Evolutionary conservation across 208 protist genomes (phyloP), one percentile per base, ranked within the genome.

Genomic region (Trypanosoma platydactyli): DNA sequence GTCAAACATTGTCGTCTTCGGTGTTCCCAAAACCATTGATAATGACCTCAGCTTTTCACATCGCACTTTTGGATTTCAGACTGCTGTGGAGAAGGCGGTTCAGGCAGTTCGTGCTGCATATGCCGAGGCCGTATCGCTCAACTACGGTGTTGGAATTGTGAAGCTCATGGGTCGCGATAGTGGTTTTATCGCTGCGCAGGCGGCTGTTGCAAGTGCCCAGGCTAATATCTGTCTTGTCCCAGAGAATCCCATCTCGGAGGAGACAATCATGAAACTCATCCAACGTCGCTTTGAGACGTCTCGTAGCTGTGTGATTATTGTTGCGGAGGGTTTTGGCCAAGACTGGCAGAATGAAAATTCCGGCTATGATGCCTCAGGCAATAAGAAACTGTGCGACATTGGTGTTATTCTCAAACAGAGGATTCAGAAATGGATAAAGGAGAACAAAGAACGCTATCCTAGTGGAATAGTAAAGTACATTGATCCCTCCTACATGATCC

Each of bases 401-500:
- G 96, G 95, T 71, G 59, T 84, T 24, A 74, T 96, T 27, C 78
- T 98, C 9, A 95, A 87, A 74, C 81, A 97, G 70, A 71, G 71
- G 57, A 77, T 98, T 57, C 75, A 91, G 64, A 71, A 79, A 58
- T 88, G 77, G 68, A 69, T 98, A 24, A 92, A 94, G 63, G 79
- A 64, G 33, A 89, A 88, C 74, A 70, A 77, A 58, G 64, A 64
- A 24, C 68, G 74, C 54, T 95, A 88, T 68, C 86, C 89, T 18
- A 46, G 88, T 41, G 79, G 62, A 22, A 92, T 81, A 24, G 85
- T 96, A 44, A 97, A 97, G 79, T 98, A 98, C 81, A 98, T 98
- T 69, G 97, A 98, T 84, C 97, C 97, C 42, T 97, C 92, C 0
- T 98, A 98, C 83, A 98, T 95, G 80, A 95, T 98, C 58, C 91